phyloP scores from a whole-genome alignment of 2,329 filamentous ascomycete genomes.

The Ascochyta pisi region DNA sequence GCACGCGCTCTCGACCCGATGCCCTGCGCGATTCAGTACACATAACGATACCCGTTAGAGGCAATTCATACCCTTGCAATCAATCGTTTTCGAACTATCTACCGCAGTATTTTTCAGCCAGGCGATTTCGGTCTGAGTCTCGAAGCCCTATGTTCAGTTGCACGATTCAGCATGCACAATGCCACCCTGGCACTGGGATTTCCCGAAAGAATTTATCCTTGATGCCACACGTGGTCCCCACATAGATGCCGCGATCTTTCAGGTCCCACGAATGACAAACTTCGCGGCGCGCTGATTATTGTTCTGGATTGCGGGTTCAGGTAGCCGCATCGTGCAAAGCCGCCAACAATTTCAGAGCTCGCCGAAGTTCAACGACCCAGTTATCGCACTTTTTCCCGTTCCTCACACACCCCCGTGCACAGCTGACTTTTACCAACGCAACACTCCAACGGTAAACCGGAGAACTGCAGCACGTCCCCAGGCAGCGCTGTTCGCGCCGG shows the following conservation, averaged over 20 bases:
- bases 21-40: conserved; percentile 17
- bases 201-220: conserved; percentile 10
- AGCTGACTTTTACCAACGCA: conserved; percentile 17
- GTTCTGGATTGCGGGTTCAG: conserved; percentile 6
- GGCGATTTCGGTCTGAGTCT: conserved; percentile 6
- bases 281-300: background rate
- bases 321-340: background rate
- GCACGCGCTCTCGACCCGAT: background rate
- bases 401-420: conserved; percentile 22
- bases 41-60: conserved; percentile 21
- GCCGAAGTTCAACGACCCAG: conserved; percentile 8
- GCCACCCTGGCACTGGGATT: background rate
- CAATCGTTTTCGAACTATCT: background rate
- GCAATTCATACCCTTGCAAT: conserved; percentile 16
- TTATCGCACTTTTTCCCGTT: conserved; percentile 18
- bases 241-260: conserved; percentile 2
- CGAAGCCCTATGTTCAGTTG: background rate
- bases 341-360: conserved; percentile 2
- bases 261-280: conserved; percentile 14
- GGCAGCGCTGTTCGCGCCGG: background rate
- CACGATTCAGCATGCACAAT: conserved; percentile 6
- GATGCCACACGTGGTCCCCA: conserved; percentile 11
- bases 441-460: background rate
- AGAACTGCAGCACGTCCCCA: background rate
- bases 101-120: background rate